Percentiles rank a stretch among this genome's conserved stretches.
Conservation (phyloP, 495 filamentous ascomycete genomes). For the Talaromyces thailandensis region DNA sequence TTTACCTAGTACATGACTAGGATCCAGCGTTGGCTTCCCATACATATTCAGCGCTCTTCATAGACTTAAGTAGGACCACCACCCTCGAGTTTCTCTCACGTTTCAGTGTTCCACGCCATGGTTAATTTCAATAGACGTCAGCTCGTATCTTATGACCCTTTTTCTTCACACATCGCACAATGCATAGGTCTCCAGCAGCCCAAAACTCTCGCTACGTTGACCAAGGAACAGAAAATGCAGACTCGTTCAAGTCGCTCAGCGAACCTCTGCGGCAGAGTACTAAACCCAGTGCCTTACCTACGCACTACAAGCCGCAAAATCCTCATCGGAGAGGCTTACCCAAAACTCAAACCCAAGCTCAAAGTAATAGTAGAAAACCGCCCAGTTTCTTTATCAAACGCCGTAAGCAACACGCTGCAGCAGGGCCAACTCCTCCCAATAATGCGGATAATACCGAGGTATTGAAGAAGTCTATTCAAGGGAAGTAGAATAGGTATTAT, state of each 20-base stretch:
- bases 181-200: background rate
- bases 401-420: background rate
- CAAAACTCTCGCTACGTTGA: background rate
- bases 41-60: background rate
- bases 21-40: background rate
- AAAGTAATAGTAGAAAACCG: constrained; percentile 3
- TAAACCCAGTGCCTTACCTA: background rate
- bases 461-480: constrained; percentile 2
- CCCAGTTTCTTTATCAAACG: constrained; percentile 5
- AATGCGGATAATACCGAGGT: constrained; percentile 2
- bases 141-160: background rate
- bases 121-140: background rate
- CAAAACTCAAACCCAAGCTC: background rate
- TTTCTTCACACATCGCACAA: background rate
- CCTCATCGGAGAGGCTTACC: constrained; percentile 4
- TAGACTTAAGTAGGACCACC: background rate
- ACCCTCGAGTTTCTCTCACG: background rate
- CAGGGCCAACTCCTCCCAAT: background rate
- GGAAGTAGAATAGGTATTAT: constrained; percentile 5
- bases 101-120: background rate
- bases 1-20: background rate
- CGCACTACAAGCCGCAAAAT: background rate
- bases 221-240: background rate
- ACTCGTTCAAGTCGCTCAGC: background rate
- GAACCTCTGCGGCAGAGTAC: background rate